Evolutionary conservation across 257 asterid species (phyloP), one percentile per base, ranked within the genome.

Genomic region (Solanum ossicruentum): DNA sequence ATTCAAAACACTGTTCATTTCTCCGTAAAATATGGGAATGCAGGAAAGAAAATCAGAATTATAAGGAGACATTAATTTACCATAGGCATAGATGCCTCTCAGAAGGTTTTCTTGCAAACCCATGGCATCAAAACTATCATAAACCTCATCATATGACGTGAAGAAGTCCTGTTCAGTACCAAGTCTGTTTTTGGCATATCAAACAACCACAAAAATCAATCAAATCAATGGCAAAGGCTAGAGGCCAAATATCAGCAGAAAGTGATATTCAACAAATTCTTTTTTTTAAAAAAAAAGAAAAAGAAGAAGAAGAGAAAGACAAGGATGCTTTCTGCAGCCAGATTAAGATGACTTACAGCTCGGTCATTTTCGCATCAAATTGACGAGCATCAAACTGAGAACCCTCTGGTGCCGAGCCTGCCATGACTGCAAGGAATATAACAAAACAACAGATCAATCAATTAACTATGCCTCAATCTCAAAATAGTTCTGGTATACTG

Each of bases 61-160:
- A 2, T 5, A 1, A 51, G 16, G 63, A 77, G 65, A 51, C 2
- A 6, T 51, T 10, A 54, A 39, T 47, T 41, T 92, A 92, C 94
- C 94, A 66, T 92, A 92, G 3, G 94, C 94, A 28, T 92, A 92
- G 87, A 92, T 92, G 85, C 94, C 94, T 84, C 94, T 77, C 63
- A 77, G 16, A 5, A 51, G 82, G 15, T 77, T 77, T 77, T 77
- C 82, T 51, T 77, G 82, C 65, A 77, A 77, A 77, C 65, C 82
- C 82, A 77, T 77, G 45, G 26, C 82, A 51, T 77, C 82, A 51
- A 77, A 77, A 77, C 82, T 77, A 7, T 77, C 82, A 3, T 77
- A n/a, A 9, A 77, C 82, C 47, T 77, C 63, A 51, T 77, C 82
- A 16, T 77, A 77, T 51, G 82, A 77, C 23, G 82, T 77, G 63